Percentiles rank a stretch among this genome's conserved stretches.
Evolutionary conservation across 176 grass and related monocot species (phyloP).

Genomic region (Saccharum spontaneum): DNA sequence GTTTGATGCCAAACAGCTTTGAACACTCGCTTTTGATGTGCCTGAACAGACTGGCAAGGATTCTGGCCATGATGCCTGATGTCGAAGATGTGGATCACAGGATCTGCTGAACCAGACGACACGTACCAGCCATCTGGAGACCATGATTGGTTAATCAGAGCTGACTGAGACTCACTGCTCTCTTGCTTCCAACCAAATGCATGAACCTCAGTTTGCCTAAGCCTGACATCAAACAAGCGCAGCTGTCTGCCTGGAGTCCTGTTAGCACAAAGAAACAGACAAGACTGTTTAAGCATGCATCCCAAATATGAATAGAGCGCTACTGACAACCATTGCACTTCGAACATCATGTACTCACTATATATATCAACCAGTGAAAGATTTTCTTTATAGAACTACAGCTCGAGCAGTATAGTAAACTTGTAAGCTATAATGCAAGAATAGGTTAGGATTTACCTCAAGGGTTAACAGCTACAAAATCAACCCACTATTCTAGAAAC

Average conservation of each 20-base stretch:
- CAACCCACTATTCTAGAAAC: slow-evolving; percentile 16
- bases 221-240: slow-evolving; percentile 75
- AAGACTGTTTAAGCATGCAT: not conserved
- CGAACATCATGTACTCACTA: not conserved
- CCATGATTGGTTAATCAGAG: slow-evolving; percentile 96
- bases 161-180: slow-evolving; percentile 90
- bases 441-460: not conserved
- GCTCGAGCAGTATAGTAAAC: not conserved
- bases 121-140: slow-evolving; percentile 81
- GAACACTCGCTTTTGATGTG: slow-evolving; percentile 92
- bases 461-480: not conserved
- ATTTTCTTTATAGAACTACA: not conserved
- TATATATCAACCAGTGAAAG: not conserved
- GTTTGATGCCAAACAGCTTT: slow-evolving; percentile 92
- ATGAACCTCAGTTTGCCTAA: slow-evolving; percentile 83
- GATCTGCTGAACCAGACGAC: slow-evolving; percentile 87
- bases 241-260: slow-evolving; percentile 78
- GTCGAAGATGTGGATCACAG: slow-evolving; percentile 91
- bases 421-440: not conserved
- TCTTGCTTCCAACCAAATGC: slow-evolving; percentile 90
- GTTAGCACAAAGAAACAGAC: slow-evolving; percentile 23
- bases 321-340: not conserved
- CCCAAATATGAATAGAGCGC: not conserved
- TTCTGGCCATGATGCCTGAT: slow-evolving; percentile 60
- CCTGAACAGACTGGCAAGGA: slow-evolving; percentile 81